Evolutionary conservation across 1,284 basidiomycete species (phyloP), one percentile per base, ranked within the genome.

Genomic region (Schizophyllum amplum): DNA sequence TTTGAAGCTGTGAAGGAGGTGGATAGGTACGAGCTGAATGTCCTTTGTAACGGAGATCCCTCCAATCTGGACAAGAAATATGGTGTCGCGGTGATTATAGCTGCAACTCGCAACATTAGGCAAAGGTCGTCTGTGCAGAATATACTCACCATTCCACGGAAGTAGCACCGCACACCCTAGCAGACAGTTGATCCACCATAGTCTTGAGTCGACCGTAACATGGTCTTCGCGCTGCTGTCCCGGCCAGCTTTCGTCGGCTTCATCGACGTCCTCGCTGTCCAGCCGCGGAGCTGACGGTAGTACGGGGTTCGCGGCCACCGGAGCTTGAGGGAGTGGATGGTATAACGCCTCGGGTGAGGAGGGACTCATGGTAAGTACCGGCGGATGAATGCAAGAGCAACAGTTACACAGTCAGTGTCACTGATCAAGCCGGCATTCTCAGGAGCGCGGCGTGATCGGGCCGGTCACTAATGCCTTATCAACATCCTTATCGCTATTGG

Each of bases 71-170:
- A 80, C 49, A 87, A 66, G 68, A 92, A 91, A 68, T 83, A 92
- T 0, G 88, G 82, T 27, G 80, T 86, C 0, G 84, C 88, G 7
- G 87, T 92, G 26, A 91, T 90, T 66, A 90, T 73, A 1, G 81
- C 88, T 91, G 58, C 11, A 9, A n/a, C n/a, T n/a, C n/a, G n/a
- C n/a, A 17, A 57, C 7, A 27, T 51, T 46, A 27, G 57, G 24
- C 59, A 33, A 50, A 57, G 42, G 57, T 46, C 60, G 20, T 58
- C 54, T 57, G 54, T 47, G 13, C 53, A 50, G 52, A 27, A 21
- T 20, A 5, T 55, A 69, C 78, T 63, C 63, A 89, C 88, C 87
- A 67, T 91, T 90, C 89, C 89, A 92, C 55, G 88, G 86, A 9
- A 92, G 70, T 7, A 92, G 75, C 1, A 85, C 78, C 15, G 86